Evolutionary conservation across 805 yeast species (phyloP), one percentile per base, ranked within the genome.

Genomic region (Yarrowia sp.): DNA sequence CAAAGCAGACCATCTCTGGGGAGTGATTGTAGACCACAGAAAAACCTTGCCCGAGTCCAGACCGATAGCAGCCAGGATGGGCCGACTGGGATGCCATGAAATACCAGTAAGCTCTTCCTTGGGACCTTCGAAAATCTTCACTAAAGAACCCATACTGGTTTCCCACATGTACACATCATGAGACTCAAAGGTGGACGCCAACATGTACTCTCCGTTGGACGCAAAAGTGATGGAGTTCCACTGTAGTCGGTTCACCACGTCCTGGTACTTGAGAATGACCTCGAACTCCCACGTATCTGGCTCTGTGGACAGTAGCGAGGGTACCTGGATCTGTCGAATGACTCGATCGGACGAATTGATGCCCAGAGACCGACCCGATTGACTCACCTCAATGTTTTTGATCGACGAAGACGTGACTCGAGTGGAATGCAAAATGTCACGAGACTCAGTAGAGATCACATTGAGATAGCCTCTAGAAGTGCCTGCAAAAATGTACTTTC

Each of bases 81-180:
- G 90, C 63, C 84, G 80, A 58, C 84, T 78, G 66, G 84, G 85
- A 73, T 92, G 90, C 96, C 97, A 92, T 70, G 87, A 92, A 38
- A 92, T 90, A 63, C 87, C 93, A 58, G 88, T 83, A 67, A 92
- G 78, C 71, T 92, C 97, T 70, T 92, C 97, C 68, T 86, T 87
- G 6, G 96, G 89, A 0, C 97, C 97, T 74, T 92, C 97, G 35
- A 91, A 78, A 56, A 92, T 93, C 75, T 93, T 88, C 30, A 91
- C 88, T 65, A 92, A 77, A n/a, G 96, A 85, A 0, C 97, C 98
- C 80, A 88, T 82, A 8, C 84, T 80, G 0, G 97, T 89, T 72
- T 93, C 98, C 98, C 98, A 92, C 66, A 93, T 82, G 73, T 92
- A 92, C 49, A 93, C 80, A 70, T 90, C 96, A 72, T 92, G 97